phyloP scores from a whole-genome alignment of 1,139 yeast genomes.

The Maudiozyma humilis region DNA sequence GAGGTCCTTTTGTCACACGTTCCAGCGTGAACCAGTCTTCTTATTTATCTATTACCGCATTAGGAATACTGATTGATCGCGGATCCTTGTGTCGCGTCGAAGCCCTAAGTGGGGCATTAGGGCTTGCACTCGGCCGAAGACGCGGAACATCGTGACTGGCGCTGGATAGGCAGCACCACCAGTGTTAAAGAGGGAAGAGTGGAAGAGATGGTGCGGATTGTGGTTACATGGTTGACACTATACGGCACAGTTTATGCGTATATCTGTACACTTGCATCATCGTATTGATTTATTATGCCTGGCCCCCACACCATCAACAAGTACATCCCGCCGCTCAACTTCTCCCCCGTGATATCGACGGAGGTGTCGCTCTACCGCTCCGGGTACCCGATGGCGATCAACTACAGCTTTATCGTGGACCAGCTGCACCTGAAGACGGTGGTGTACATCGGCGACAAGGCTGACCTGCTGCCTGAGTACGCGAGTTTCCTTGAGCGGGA shows the following conservation, averaged over 20 bases:
- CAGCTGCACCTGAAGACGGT: conserved; percentile 68
- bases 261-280: too few relatives aligned
- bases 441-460: conserved; percentile 73
- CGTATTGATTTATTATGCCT: background rate
- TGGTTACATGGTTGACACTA: too few relatives aligned
- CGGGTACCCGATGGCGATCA: conserved; percentile 87
- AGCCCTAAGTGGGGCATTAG: background rate
- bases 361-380: conserved; percentile 82
- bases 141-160: too few relatives aligned
- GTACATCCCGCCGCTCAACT: conserved; percentile 83
- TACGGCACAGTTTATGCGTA: too few relatives aligned
- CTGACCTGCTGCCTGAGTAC: conserved; percentile 52
- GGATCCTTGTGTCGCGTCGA: too few relatives aligned
- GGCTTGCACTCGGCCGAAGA: too few relatives aligned
- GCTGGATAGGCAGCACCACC: too few relatives aligned
- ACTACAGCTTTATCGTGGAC: conserved; percentile 61
- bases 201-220: too few relatives aligned
- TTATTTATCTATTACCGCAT: background rate
- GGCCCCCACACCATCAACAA: conserved; percentile 17
- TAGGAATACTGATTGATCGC: background rate
- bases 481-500: conserved; percentile 52
- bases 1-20: background rate
- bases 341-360: conserved; percentile 53
- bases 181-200: too few relatives aligned
- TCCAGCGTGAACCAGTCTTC: background rate